Percentiles rank a stretch among this genome's conserved stretches.
phyloP scores from a whole-genome alignment of 768 basidiomycete species.

The Leccinum sublutescens region DNA sequence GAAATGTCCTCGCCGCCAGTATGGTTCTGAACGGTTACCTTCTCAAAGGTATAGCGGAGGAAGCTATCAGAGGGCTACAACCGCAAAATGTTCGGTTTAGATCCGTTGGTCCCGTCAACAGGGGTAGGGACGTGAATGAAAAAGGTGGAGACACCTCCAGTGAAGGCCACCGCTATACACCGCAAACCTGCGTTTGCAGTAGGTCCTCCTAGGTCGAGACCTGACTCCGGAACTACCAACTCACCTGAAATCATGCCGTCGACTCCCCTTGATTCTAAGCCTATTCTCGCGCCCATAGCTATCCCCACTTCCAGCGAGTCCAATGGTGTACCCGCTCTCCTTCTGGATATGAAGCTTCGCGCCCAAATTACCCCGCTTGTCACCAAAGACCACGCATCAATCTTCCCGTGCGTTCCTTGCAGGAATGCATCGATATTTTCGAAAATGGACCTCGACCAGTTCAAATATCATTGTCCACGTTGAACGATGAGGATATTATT shows the following conservation, averaged over 20 bases:
- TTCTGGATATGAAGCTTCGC: slow-evolving; percentile 35
- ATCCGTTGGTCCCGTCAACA: slow-evolving; percentile 23
- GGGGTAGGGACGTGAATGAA: slow-evolving; percentile 22
- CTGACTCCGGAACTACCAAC: slow-evolving; percentile 17
- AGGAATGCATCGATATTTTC: slow-evolving; percentile 55
- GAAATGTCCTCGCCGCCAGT: slow-evolving; percentile 64
- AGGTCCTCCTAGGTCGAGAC: slow-evolving; percentile 21
- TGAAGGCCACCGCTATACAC: slow-evolving; percentile 10
- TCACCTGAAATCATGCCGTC: slow-evolving; percentile 22
- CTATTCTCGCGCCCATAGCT: slow-evolving; percentile 27
- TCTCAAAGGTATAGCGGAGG: slow-evolving; percentile 79
- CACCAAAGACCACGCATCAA: slow-evolving; percentile 16
- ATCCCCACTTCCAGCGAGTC: slow-evolving; percentile 18
- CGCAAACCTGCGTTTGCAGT: slow-evolving; percentile 25
- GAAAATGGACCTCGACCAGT: slow-evolving; percentile 56
- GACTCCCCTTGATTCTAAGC: slow-evolving; percentile 8
- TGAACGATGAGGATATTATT: too few relatives aligned
- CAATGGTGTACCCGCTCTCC: slow-evolving; percentile 27
- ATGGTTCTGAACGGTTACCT: slow-evolving; percentile 92
- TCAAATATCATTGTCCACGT: too few relatives aligned
- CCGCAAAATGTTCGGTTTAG: slow-evolving; percentile 30
- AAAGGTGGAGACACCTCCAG: slow-evolving; percentile 18
- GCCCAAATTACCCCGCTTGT: slow-evolving; percentile 19
- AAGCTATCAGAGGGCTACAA: slow-evolving; percentile 34
- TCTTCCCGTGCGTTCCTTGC: slow-evolving; percentile 50